Evolutionary conservation across 139 green algal species (phyloP).

Genomic region (Deuterostichococcus epilithicus): DNA sequence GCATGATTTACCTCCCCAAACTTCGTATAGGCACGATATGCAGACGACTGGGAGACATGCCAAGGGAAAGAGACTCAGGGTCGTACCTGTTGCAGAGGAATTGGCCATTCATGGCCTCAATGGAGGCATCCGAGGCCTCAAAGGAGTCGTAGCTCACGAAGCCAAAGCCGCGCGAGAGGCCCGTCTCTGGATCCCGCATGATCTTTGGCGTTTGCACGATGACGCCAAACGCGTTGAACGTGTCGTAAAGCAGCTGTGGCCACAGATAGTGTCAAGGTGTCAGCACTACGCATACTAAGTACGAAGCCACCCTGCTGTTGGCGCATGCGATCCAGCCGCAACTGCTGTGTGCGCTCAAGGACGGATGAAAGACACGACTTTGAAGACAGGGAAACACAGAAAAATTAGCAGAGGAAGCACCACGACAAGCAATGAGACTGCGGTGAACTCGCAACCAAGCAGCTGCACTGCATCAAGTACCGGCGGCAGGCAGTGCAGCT

Average conservation of each 20-base stretch:
- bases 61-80: neutral
- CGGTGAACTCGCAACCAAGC: no score
- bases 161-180: constrained; percentile 84
- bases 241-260: constrained; percentile 93
- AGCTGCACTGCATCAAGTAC: no score
- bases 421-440: no score
- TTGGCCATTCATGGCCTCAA: constrained; percentile 97
- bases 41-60: neutral
- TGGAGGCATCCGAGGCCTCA: constrained; percentile 85
- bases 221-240: constrained; percentile 95
- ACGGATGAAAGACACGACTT: no score
- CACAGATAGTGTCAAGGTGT: no score
- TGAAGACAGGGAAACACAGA: no score
- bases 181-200: constrained; percentile 94
- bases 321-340: no score
- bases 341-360: no score
- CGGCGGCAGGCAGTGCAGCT: no score
- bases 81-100: constrained; percentile 78
- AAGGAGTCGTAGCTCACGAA: constrained; percentile 96
- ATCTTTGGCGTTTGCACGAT: constrained; percentile 92
- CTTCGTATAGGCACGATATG: neutral
- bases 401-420: no score
- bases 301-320: no score
- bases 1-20: neutral
- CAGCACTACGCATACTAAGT: no score